Conservation (phyloP, 2,329 filamentous ascomycete genomes). For the Talaromyces piceae region DNA sequence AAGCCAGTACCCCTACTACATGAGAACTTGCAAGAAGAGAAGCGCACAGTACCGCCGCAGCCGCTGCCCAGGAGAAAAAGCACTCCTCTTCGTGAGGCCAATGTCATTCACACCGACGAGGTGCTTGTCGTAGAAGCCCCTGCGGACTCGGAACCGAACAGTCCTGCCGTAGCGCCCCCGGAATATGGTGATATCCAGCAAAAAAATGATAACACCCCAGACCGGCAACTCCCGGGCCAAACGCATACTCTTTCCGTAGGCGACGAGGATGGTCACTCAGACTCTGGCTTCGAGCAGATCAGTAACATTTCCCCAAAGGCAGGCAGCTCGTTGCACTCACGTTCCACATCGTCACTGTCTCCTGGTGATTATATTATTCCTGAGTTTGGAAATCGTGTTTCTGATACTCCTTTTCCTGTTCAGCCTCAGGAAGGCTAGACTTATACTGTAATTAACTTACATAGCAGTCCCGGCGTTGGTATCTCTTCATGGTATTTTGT, state of each 20-base stretch:
- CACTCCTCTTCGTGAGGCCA: conserved; percentile 24
- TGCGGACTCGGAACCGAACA: conserved; percentile 48
- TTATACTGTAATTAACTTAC: neutral
- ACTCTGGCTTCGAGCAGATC: conserved; percentile 14
- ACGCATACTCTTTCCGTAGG: neutral
- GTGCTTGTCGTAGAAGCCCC: conserved; percentile 61
- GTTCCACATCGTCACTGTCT: neutral
- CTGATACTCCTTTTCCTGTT: neutral
- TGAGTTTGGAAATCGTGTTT: too few species aligned
- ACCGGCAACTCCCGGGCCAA: neutral
- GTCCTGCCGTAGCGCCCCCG: conserved; percentile 20
- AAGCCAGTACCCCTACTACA: conserved; percentile 52
- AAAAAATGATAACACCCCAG: too few species aligned
- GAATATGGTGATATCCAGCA: neutral
- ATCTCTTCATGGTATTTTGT: neutral
- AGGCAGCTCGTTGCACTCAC: conserved; percentile 20
- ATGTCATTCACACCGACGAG: conserved; percentile 37
- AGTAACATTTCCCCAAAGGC: conserved; percentile 22
- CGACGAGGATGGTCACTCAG: conserved; percentile 1
- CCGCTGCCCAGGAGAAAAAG: conserved; percentile 44
- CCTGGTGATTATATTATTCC: neutral
- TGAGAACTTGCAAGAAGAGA: conserved; percentile 24
- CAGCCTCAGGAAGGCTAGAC: conserved; percentile 4
- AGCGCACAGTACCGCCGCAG: conserved; percentile 36
- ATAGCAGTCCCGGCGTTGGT: neutral